These are phyloP conservation scores for Blastobotrys capitulatus DNA, from an alignment of 1,139 yeast species.

Conservation along the genomic window DNA sequence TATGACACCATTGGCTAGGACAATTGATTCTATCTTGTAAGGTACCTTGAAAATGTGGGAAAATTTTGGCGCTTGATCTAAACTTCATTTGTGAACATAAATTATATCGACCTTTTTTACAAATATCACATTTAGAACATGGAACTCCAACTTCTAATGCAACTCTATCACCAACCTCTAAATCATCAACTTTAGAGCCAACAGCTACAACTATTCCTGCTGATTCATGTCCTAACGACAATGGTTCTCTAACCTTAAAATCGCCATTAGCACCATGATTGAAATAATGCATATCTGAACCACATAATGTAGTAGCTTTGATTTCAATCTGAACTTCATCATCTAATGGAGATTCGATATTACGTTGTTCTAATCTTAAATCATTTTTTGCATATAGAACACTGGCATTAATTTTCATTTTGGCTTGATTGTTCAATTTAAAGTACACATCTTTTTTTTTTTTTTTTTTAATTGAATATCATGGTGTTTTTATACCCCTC, in stretches of 20 bases:
- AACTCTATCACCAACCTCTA: slow-evolving; percentile 34
- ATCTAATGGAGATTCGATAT: slow-evolving; percentile 29
- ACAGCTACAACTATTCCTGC: slow-evolving; percentile 65
- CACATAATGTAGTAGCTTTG: slow-evolving; percentile 80
- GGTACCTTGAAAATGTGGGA: slow-evolving; percentile 72
- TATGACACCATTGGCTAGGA: slow-evolving; percentile 78
- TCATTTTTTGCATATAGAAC: slow-evolving; percentile 21
- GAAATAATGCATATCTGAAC: slow-evolving; percentile 82
- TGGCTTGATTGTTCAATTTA: not conserved
- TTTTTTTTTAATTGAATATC: too few relatives aligned
- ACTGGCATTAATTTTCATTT: slow-evolving; percentile 16
- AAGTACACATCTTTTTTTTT: too few relatives aligned
- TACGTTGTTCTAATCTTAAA: slow-evolving; percentile 19
- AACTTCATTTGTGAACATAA: slow-evolving; percentile 78
- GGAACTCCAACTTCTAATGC: slow-evolving; percentile 87
- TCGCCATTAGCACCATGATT: slow-evolving; percentile 73
- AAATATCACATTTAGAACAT: slow-evolving; percentile 64
- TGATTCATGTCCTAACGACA: slow-evolving; percentile 61
- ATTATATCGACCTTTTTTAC: slow-evolving; percentile 72
- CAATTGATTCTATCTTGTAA: slow-evolving; percentile 63
- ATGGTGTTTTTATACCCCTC: too few relatives aligned
- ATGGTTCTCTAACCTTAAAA: slow-evolving; percentile 29
- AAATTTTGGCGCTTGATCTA: slow-evolving; percentile 61
- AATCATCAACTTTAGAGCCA: slow-evolving; percentile 51
- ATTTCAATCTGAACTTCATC: slow-evolving; percentile 46